These are phyloP conservation scores for Linnemannia schmuckeri DNA, from an alignment of 192 early-diverging fungal species.

Conservation along the genomic window DNA sequence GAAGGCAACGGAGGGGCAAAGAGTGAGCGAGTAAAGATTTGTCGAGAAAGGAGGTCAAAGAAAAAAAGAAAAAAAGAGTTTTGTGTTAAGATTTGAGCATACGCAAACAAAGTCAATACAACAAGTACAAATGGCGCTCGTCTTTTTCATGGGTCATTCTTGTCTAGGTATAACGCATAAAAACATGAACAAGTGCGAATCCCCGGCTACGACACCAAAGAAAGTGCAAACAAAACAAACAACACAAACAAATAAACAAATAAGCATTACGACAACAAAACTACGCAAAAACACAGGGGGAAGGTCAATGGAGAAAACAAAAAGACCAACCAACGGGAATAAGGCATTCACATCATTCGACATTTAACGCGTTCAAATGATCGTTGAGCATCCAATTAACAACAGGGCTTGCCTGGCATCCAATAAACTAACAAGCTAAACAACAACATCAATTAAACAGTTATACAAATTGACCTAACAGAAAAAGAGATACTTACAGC, in stretches of 20 bases:
- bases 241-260: background rate
- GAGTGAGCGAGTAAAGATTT: background rate
- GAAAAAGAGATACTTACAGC: constrained; percentile 34
- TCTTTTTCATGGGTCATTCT: background rate
- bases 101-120: background rate
- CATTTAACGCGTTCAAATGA: background rate
- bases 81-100: background rate
- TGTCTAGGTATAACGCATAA: no score
- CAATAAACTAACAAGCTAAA: background rate
- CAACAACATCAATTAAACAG: background rate
- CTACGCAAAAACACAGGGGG: no score
- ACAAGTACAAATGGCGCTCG: background rate
- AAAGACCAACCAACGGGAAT: background rate
- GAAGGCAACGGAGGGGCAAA: background rate
- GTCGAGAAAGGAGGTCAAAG: background rate
- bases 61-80: background rate
- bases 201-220: background rate
- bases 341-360: background rate
- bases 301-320: background rate
- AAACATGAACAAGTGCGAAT: background rate
- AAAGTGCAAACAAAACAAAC: background rate
- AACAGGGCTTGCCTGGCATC: background rate
- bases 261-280: background rate
- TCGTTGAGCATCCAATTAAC: background rate
- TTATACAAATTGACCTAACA: background rate